Percentiles rank a stretch among this genome's conserved stretches.
These are phyloP conservation scores for Jacaranda copaia DNA, from an alignment of 257 asterid genomes.

Conservation along the genomic window DNA sequence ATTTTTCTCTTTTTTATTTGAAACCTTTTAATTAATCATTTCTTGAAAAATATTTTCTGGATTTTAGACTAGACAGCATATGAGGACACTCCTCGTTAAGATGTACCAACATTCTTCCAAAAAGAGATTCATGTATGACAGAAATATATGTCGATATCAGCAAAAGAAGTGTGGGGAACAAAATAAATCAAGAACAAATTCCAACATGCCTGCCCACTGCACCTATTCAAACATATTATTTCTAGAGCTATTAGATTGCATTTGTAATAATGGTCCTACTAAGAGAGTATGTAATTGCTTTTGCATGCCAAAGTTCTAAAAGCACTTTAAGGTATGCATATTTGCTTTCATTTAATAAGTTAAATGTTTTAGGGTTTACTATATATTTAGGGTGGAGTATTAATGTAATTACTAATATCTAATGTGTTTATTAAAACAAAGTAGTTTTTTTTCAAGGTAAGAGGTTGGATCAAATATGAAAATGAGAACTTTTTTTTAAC, in stretches of 20 bases:
- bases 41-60: background rate
- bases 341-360: background rate
- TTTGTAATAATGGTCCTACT: too few relatives aligned
- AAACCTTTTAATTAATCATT: background rate
- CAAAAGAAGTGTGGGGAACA: constrained; percentile 1
- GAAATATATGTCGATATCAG: background rate
- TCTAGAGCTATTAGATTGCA: background rate
- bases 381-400: too few relatives aligned
- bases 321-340: too few relatives aligned
- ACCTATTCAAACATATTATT: background rate
- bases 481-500: too few relatives aligned
- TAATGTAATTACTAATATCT: background rate
- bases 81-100: background rate
- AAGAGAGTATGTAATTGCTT: too few relatives aligned
- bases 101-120: constrained; percentile 1
- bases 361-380: background rate
- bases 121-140: background rate
- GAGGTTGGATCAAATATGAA: background rate
- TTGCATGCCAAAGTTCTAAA: too few relatives aligned
- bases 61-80: background rate
- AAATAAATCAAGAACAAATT: background rate
- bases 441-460: background rate
- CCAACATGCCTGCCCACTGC: background rate
- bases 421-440: background rate
- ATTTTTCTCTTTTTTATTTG: too few relatives aligned